A percentile compares a stretch with the other conserved stretches of the same genome.
Evolutionary conservation across 2,329 filamentous ascomycete genomes (phyloP).

Genomic region (Nothopassalora personata): DNA sequence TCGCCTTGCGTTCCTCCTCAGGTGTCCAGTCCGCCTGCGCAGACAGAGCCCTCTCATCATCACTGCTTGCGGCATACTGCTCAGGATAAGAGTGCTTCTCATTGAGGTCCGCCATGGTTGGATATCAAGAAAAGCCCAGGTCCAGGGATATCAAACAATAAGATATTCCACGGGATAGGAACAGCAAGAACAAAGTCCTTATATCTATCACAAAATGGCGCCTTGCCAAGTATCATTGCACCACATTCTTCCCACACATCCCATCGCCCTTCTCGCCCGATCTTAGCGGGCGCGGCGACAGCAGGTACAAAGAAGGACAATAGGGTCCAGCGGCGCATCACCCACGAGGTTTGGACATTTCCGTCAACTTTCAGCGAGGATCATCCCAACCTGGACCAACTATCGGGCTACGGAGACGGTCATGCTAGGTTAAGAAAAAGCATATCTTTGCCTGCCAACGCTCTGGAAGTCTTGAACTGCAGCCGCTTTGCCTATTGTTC

Average conservation of each 20-base stretch:
- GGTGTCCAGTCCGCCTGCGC: slow-evolving; percentile 22
- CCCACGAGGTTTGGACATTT: no score
- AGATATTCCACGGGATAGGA: background rate
- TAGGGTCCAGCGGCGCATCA: no score
- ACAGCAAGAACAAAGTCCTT: background rate
- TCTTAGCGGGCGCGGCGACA: no score
- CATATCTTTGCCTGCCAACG: background rate
- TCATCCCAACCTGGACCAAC: no score
- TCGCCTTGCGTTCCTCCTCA: slow-evolving; percentile 29
- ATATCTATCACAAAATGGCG: no score
- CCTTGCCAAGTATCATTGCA: no score
- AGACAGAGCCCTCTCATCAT: slow-evolving; percentile 10
- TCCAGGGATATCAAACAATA: background rate
- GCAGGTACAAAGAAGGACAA: no score
- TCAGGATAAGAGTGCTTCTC: slow-evolving; percentile 1
- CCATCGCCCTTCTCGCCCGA: no score
- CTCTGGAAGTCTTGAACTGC: background rate
- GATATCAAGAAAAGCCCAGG: background rate
- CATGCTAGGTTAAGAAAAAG: background rate
- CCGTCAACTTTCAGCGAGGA: no score
- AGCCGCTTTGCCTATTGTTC: background rate
- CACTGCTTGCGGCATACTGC: slow-evolving; percentile 4
- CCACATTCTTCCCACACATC: no score
- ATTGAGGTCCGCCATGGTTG: slow-evolving; percentile 4
- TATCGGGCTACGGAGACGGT: no score